These are phyloP conservation scores for Chlorella ohadii DNA, from an alignment of 139 green algal genomes.

Conservation along the genomic window DNA sequence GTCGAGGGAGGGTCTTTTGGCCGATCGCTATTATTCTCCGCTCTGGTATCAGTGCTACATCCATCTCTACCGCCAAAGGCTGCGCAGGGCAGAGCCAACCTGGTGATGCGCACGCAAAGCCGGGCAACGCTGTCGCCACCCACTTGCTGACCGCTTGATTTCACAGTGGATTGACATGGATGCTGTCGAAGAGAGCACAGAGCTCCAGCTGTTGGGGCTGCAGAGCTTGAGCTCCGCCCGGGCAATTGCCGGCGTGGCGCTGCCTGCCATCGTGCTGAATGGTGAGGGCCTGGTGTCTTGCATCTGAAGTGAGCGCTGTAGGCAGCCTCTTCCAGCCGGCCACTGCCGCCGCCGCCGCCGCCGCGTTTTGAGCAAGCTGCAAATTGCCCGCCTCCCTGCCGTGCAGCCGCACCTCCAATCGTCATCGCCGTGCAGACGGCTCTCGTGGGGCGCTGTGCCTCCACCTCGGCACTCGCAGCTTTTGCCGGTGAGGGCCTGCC, in stretches of 20 bases:
- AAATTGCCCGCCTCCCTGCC: neutral
- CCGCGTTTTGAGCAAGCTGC: neutral
- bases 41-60: too few relatives aligned
- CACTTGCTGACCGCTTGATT: too few relatives aligned
- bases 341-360: neutral
- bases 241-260: constrained; percentile 30
- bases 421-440: constrained; percentile 64
- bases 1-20: too few relatives aligned
- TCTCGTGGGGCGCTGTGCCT: constrained; percentile 55
- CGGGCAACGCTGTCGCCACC: too few relatives aligned
- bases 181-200: neutral
- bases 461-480: constrained; percentile 39
- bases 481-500: constrained; percentile 31
- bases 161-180: too few relatives aligned
- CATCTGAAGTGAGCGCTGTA: too few relatives aligned
- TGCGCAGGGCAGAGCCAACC: too few relatives aligned
- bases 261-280: constrained; percentile 41
- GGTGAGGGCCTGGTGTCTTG: neutral
- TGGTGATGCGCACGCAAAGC: too few relatives aligned
- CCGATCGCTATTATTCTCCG: too few relatives aligned
- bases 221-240: neutral
- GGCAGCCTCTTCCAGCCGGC: too few relatives aligned
- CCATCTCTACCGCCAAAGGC: too few relatives aligned
- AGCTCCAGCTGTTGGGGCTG: neutral
- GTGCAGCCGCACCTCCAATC: constrained; percentile 58